These are phyloP conservation scores for Phytomonas francai DNA, from an alignment of 208 protist genomes.

Conservation along the genomic window DNA sequence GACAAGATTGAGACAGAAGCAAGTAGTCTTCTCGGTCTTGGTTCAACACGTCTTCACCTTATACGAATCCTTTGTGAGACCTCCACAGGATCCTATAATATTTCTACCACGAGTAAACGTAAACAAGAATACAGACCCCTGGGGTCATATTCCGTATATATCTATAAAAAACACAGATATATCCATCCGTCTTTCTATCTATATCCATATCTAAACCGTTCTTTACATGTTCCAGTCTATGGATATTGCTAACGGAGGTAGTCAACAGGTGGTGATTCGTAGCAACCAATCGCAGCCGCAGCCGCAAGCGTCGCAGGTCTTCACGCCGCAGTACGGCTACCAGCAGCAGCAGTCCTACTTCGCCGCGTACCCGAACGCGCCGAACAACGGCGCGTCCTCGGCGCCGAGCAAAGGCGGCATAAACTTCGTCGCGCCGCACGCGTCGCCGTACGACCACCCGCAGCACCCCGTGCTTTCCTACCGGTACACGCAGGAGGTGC, in stretches of 20 bases:
- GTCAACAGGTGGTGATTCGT: conserved; percentile 26
- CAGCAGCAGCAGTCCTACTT: conserved; percentile 18
- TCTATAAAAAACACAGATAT: conserved; percentile 10
- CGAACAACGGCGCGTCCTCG: conserved; percentile 3
- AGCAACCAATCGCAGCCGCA: conserved; percentile 17
- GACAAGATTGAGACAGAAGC: no score
- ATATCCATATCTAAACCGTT: conserved; percentile 5
- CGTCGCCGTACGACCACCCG: conserved; percentile 13
- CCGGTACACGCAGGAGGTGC: conserved; percentile 17
- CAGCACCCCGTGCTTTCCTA: conserved; percentile 25
- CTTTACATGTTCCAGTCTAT: conserved; percentile 20
- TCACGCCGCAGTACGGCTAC: conserved; percentile 9
- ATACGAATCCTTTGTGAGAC: not conserved
- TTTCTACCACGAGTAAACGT: not conserved
- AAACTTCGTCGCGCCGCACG: conserved; percentile 14
- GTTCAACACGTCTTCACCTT: no score
- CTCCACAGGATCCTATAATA: not conserved
- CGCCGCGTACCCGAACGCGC: conserved; percentile 12
- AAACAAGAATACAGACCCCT: not conserved
- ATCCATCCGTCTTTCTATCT: conserved; percentile 4
- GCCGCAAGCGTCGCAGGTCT: conserved; percentile 6
- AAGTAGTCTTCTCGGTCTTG: no score
- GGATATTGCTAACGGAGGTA: conserved; percentile 24
- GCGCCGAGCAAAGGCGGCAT: conserved; percentile 7
- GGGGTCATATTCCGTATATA: conserved; percentile 1